phyloP scores from a whole-genome alignment of 2,329 filamentous ascomycete genomes.

The Trichoderma harzianum region DNA sequence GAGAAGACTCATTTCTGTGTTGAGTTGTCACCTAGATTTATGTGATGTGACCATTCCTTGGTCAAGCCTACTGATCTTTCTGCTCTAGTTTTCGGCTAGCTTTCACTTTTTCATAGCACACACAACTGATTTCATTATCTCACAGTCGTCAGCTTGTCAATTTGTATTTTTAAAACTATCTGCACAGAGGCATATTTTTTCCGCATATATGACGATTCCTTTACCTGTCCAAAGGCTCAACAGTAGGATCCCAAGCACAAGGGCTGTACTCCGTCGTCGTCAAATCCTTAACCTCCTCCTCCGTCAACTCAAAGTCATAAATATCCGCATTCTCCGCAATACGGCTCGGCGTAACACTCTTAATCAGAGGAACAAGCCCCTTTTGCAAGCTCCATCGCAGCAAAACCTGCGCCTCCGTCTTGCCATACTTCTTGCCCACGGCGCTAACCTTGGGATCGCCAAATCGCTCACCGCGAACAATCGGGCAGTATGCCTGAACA shows the following conservation, averaged over 20 bases:
- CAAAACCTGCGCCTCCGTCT: slow-evolving; percentile 72
- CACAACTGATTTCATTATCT: too few species aligned
- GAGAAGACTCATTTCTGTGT: too few species aligned
- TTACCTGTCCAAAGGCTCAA: slow-evolving; percentile 43
- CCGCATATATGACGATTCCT: too few species aligned
- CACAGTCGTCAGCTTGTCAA: too few species aligned
- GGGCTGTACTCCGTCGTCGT: slow-evolving; percentile 52
- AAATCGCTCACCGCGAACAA: slow-evolving; percentile 66
- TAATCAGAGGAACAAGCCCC: slow-evolving; percentile 68
- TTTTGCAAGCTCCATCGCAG: slow-evolving; percentile 81
- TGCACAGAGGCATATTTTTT: too few species aligned
- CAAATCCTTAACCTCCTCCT: slow-evolving; percentile 50
- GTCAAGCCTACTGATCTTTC: too few species aligned
- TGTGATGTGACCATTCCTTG: too few species aligned
- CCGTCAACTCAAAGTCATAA: slow-evolving; percentile 54
- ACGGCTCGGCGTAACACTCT: slow-evolving; percentile 65
- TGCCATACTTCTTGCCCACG: slow-evolving; percentile 68
- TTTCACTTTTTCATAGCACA: too few species aligned
- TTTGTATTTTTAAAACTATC: too few species aligned
- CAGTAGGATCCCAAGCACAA: slow-evolving; percentile 55
- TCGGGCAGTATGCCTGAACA: slow-evolving; percentile 61
- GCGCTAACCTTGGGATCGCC: slow-evolving; percentile 62
- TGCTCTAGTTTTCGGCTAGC: too few species aligned
- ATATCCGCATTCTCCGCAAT: slow-evolving; percentile 61
- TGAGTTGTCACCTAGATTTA: too few species aligned